A percentile compares a stretch with the other conserved stretches of the same genome.
phyloP scores from a whole-genome alignment of 495 filamentous ascomycete species.

The Penicillium atrosanguineum region DNA sequence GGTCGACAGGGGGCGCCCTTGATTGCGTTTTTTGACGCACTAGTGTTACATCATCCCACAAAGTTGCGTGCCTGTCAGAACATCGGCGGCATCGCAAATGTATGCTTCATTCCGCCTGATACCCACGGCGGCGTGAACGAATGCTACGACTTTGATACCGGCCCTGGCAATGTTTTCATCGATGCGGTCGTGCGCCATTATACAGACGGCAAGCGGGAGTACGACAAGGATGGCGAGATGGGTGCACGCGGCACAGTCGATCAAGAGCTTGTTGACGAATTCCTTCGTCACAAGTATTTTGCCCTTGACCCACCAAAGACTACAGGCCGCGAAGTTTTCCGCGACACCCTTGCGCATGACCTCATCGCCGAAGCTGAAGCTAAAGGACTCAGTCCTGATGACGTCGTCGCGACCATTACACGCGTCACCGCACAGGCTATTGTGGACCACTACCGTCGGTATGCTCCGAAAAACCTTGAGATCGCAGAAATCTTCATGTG shows the following conservation, averaged over 20 bases:
- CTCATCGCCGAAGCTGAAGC: constrained; percentile 45
- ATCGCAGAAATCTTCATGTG: constrained; percentile 59
- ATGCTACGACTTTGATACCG: constrained; percentile 53
- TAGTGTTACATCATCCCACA: constrained; percentile 54
- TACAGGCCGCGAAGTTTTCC: constrained; percentile 57
- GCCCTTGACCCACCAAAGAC: constrained; percentile 52
- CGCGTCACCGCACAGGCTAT: constrained; percentile 57
- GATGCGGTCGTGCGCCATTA: constrained; percentile 39
- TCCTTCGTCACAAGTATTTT: constrained; percentile 51
- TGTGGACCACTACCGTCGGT: constrained; percentile 53
- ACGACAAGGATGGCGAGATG: constrained; percentile 49
- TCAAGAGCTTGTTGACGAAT: constrained; percentile 52
- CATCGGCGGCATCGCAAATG: constrained; percentile 59
- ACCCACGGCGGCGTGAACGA: constrained; percentile 43
- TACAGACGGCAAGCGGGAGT: constrained; percentile 31
- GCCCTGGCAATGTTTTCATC: constrained; percentile 42
- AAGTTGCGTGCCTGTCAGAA: constrained; percentile 58
- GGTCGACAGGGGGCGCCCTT: constrained; percentile 46
- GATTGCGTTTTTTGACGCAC: constrained; percentile 48
- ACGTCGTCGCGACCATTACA: constrained; percentile 55
- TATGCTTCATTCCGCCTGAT: constrained; percentile 58
- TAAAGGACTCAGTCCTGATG: constrained; percentile 43
- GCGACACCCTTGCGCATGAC: constrained; percentile 49
- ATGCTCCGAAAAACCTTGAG: constrained; percentile 46
- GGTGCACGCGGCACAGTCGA: constrained; percentile 50